These are phyloP conservation scores for Claviceps humidiphila DNA, from an alignment of 2,329 filamentous ascomycete genomes.

Conservation along the genomic window DNA sequence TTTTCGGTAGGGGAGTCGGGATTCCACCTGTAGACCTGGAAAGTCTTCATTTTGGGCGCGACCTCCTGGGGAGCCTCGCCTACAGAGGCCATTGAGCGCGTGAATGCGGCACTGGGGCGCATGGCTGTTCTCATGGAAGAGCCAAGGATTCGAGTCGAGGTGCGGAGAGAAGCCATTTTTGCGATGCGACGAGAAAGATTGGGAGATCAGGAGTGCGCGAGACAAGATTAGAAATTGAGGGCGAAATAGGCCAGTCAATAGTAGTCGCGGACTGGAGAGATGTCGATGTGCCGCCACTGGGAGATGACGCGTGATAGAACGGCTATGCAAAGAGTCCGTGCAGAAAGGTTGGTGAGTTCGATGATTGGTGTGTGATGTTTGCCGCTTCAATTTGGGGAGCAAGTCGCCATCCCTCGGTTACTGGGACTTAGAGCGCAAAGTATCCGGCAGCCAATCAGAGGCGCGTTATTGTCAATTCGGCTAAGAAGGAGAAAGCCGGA, in stretches of 20 bases:
- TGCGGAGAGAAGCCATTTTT: conserved; percentile 50
- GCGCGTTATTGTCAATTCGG: conserved; percentile 18
- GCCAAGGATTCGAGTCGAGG: conserved; percentile 38
- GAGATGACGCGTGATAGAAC: conserved; percentile 1
- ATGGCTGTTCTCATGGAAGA: conserved; percentile 27
- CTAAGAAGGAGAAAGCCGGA: conserved; percentile 17
- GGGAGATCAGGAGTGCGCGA: not conserved
- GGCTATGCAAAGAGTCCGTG: not conserved
- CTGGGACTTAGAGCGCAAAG: conserved; percentile 4
- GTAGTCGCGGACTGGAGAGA: not conserved
- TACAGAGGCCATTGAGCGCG: conserved; percentile 42
- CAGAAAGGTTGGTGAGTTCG: not conserved
- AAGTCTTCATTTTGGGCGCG: conserved; percentile 71
- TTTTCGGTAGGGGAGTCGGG: conserved; percentile 85
- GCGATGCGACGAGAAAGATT: conserved; percentile 7
- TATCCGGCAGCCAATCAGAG: conserved; percentile 8
- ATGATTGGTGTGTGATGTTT: not conserved
- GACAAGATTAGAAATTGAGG: not conserved
- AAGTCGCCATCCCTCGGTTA: conserved; percentile 9
- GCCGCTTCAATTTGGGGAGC: conserved; percentile 2
- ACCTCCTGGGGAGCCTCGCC: conserved; percentile 47
- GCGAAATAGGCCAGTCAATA: not conserved
- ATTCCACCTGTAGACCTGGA: conserved; percentile 98
- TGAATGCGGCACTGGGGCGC: conserved; percentile 27
- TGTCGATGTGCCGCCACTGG: not conserved